Base-by-base conservation (phyloP, 345 rosid genomes). In the Rhizophora mangle region DNA sequence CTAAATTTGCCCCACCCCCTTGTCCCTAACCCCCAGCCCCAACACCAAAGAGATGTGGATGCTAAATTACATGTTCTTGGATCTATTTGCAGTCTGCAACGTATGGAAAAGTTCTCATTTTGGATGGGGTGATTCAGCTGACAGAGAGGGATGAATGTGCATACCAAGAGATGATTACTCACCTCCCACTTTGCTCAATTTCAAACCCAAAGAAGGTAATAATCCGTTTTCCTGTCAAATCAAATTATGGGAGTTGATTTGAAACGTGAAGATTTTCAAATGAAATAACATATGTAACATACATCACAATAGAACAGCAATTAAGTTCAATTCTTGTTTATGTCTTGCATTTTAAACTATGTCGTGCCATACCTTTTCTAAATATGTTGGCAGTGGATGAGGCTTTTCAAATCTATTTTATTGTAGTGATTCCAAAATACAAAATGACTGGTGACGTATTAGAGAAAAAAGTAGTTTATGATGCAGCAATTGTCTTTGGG, bases 131-230 rank as follows among this genome's bases (percentile, higher is more conserved):
- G 78, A 89, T 94, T 74, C 98, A 94, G 66, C 93, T 94, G 22
- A 94, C 98, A 1, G 96, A 94, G 81, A 87, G 97, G 75, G 98
- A 94, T 74, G 97, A 94, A 79, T 94, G 97, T 81, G 97, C 98
- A 8, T 94, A 94, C 74, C 98, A 94, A 68, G 98, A 94, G 85
- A 94, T 94, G 98, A 94, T 94, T 58, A 84, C 93, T 79, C 98
- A 94, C 71, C 97, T 94, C 73, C 97, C 97, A 0, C 88, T 94
- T 49, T 91, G 96, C 84, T 91, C 97, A 24, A 91, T 94, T 72
- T 74, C 90, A 22, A 89, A 85, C 78, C 97, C 97, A 1, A 89
- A 91, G 76, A 93, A 89, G 97, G 98, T 92, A 27, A 29, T 65
- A 3, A 4, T 43, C 36, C 20, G 62, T 73, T 26, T 57, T 32